A percentile compares a stretch with the other conserved stretches of the same genome.
phyloP scores from a whole-genome alignment of 371 early-diverging fungal species.

The Fennellomyces sp. region DNA sequence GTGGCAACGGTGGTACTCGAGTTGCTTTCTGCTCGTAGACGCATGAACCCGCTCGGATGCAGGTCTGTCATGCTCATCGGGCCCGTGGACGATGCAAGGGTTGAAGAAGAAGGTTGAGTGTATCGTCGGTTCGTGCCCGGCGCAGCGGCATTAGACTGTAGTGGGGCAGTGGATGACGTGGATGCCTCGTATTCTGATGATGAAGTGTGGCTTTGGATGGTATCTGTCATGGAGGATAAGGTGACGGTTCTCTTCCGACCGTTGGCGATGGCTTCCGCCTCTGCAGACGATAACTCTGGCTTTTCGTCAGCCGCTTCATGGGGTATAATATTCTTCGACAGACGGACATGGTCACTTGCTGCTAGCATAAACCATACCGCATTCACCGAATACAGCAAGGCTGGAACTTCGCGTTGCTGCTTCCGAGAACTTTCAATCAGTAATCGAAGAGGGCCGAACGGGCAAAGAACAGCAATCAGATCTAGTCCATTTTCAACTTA shows the following conservation, averaged over 20 bases:
- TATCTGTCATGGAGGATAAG: slow-evolving; percentile 13
- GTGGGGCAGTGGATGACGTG: slow-evolving; percentile 18
- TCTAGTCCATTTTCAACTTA: slow-evolving; percentile 47
- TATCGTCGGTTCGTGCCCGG: background rate
- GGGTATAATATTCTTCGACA: slow-evolving; percentile 10
- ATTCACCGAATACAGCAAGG: slow-evolving; percentile 76
- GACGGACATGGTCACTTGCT: slow-evolving; percentile 34
- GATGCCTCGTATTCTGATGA: slow-evolving; percentile 20
- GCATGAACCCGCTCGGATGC: slow-evolving; percentile 18
- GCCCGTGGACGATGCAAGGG: background rate
- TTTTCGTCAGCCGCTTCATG: background rate
- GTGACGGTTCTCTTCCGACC: slow-evolving; percentile 12
- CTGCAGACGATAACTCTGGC: background rate
- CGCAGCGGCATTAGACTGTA: slow-evolving; percentile 3
- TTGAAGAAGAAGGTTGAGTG: background rate
- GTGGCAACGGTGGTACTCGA: background rate
- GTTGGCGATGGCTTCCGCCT: background rate
- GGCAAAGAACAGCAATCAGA: slow-evolving; percentile 87
- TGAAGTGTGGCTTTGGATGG: slow-evolving; percentile 10
- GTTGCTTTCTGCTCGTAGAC: slow-evolving; percentile 22
- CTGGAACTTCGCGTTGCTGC: slow-evolving; percentile 81
- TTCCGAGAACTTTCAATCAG: slow-evolving; percentile 76
- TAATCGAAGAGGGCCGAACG: slow-evolving; percentile 88
- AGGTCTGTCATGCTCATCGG: background rate
- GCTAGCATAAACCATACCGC: slow-evolving; percentile 85